Evolutionary conservation across 2,329 filamentous ascomycete genomes (phyloP), one percentile per base, ranked within the genome.

Genomic region (Monosporascus ibericus): DNA sequence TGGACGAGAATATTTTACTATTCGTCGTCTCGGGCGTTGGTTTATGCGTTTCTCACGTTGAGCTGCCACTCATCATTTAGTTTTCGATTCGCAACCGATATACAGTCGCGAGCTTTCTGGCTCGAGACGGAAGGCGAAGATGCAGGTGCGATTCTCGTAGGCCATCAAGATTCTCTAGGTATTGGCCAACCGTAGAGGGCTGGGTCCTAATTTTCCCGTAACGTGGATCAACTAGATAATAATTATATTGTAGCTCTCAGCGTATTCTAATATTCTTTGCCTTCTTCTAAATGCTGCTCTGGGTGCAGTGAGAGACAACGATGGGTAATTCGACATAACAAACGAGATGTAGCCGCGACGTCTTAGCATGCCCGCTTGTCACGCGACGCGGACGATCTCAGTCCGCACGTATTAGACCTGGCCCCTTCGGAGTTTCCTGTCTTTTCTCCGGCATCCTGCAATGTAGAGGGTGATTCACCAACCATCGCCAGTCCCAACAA

Each of bases 1-100:
- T 44, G 56, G 54, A 55, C 51, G 48, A 50, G 47, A 46, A 51
- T 30, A 30, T 51, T 55, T 50, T 51, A 48, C 58, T 51, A 47
- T 55, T 58, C 59, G 49, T 60, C 50, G 30, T 42, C 49, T 49
- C 36, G 55, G 58, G 52, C 56, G 47, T 59, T 57, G 51, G 48
- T 54, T 47, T 54, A 61, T 60, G 52, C 50, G 52, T 55, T 60
- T 59, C 48, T 58, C 24, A 47, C 50, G 57, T 53, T 56, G 58
- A 59, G 54, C 50, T 57, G 55, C 58, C 52, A 62, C 65, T 67
- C 61, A 68, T 68, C 54, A 60, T 65, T 52, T 65, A 65, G 64
- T 62, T 55, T 59, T 59, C 60, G 54, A 58, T 58, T 54, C 42
- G 42, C 24, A 30, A 46, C 42, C 42, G 22, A 25, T 46, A 27